Base-by-base conservation (phyloP, 495 filamentous ascomycete genomes). In the Rusavskia elegans region DNA sequence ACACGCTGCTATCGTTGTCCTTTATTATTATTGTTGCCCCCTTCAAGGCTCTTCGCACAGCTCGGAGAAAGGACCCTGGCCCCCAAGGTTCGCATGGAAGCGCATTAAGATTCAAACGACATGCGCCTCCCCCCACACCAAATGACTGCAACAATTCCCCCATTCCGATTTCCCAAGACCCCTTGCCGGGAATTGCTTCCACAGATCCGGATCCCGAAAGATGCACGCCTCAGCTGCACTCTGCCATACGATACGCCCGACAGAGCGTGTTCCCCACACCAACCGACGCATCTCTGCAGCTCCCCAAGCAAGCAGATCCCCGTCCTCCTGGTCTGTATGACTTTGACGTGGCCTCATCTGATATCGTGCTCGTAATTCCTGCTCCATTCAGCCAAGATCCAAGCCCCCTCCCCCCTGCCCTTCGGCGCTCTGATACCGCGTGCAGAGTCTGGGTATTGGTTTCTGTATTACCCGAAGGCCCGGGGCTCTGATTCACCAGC, bases 191-290 rank as follows among this genome's bases (percentile, higher is more conserved):
- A 36, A 25, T 36, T 29, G 21, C 32, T 36, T 29, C 48, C 48
- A 50, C 30, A 50, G 29, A 37, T 39, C 48, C 48, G 48, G 48
- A 37, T 37, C 29, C 36, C 48, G 9, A 32, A 49, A n/a, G 1
- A 21, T 35, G 29, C 48, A 36, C 30, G 36, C 29, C 29, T 50
- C 48, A 37, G 16, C 30, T 50, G 48, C 48, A n/a, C 30, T 20
- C 23, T 37, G 25, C 48, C 48, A 50, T 37, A 50, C 48, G 48
- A 50, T 50, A 50, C 48, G 48, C 48, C 48, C 48, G 48, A 50
- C 48, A 50, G 30, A 36, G 27, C 48, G 30, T 36, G 17, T 50
- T 37, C 48, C 48, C 48, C 48, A 50, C 48, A 50, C 48, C 48
- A 50, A 39, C 36, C 48, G 30, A 38, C 48, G 48, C 48, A 50